These are phyloP conservation scores for Escovopsis weberi DNA, from an alignment of 2,329 filamentous ascomycete genomes.

Conservation along the genomic window DNA sequence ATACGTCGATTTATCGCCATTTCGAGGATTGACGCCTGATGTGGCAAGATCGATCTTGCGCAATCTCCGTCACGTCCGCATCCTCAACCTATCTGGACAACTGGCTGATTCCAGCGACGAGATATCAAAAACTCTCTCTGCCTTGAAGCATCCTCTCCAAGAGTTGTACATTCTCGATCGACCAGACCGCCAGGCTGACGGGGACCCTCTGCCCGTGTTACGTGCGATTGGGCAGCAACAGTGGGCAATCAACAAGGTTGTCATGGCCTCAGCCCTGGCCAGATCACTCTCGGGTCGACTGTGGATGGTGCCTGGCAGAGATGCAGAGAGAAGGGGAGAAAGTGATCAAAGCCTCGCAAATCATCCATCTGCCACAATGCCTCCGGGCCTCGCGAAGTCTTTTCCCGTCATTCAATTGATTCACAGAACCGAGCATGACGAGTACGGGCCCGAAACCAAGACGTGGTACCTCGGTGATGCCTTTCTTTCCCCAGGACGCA, in stretches of 20 bases:
- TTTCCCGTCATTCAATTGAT: too few relatives aligned
- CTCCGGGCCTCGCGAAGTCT: too few relatives aligned
- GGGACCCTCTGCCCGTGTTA: background rate
- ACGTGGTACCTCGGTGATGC: too few relatives aligned
- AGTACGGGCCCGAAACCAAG: too few relatives aligned
- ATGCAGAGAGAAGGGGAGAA: background rate
- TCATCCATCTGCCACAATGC: too few relatives aligned
- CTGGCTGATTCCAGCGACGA: background rate
- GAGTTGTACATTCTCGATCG: background rate
- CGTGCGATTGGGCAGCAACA: background rate
- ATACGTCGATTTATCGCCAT: background rate
- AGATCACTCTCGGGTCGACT: background rate
- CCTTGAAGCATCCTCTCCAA: background rate
- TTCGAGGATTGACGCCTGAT: background rate
- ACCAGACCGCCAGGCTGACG: background rate
- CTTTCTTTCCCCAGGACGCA: too few relatives aligned
- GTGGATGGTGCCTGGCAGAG: background rate
- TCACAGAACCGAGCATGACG: too few relatives aligned
- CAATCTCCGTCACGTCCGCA: background rate
- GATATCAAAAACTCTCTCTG: background rate
- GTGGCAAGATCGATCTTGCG: background rate
- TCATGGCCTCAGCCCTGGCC: background rate
- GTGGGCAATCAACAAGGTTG: background rate
- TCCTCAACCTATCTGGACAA: constrained; percentile 1
- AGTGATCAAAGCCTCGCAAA: too few relatives aligned